Conservation (phyloP, 176 grass and related monocot genomes). For the Melocanna baccifera region DNA sequence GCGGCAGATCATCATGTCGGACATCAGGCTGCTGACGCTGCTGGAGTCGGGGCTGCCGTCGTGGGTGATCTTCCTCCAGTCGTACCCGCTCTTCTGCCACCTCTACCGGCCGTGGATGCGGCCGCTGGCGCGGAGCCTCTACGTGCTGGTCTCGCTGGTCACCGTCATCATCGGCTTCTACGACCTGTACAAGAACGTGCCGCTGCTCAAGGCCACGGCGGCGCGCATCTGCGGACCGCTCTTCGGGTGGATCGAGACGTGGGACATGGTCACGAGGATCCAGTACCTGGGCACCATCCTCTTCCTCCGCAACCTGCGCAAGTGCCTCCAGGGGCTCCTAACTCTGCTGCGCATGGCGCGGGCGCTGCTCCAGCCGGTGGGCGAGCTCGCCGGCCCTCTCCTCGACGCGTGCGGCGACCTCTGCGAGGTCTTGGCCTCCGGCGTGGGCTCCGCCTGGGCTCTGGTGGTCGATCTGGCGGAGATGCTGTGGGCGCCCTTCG, state of each 20-base stretch:
- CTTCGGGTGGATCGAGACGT: constrained; percentile 81
- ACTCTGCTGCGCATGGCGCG: constrained; percentile 23
- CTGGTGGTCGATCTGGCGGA: constrained; percentile 42
- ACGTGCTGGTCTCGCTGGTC: constrained; percentile 49
- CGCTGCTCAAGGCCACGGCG: constrained; percentile 66
- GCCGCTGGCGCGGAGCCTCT: constrained; percentile 51
- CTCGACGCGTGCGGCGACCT: neutral
- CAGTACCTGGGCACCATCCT: constrained; percentile 90
- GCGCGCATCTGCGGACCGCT: constrained; percentile 72
- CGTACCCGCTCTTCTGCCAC: constrained; percentile 76
- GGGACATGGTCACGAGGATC: constrained; percentile 83
- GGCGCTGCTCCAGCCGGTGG: constrained; percentile 13
- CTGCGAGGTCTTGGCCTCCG: neutral
- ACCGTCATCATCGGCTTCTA: constrained; percentile 93
- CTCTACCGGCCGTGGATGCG: constrained; percentile 89
- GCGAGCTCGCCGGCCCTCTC: constrained; percentile 29
- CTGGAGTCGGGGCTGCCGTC: constrained; percentile 76
- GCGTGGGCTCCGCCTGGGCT: neutral
- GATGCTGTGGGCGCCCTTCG: constrained; percentile 49
- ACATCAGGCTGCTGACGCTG: constrained; percentile 73
- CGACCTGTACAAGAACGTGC: constrained; percentile 94
- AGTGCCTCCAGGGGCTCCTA: constrained; percentile 40
- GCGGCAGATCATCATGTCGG: constrained; percentile 61
- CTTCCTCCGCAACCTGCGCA: constrained; percentile 71
- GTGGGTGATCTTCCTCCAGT: constrained; percentile 94